Conservation (phyloP, 768 basidiomycete species). For the Tricholoma bakamatsutake region DNA sequence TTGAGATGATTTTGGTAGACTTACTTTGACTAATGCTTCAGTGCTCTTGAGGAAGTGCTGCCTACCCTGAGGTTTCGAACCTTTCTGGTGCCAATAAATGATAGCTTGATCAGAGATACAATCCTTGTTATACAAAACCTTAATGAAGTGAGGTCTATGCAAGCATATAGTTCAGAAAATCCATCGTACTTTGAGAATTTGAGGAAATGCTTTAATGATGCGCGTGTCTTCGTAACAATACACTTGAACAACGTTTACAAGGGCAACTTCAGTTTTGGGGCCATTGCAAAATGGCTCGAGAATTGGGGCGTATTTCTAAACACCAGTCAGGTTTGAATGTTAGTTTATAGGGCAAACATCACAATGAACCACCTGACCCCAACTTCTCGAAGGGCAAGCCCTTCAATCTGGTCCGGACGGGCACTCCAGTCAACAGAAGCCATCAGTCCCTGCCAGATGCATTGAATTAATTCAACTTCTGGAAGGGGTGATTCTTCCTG, state of each 20-base stretch:
- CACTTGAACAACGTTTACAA: conserved; percentile 93
- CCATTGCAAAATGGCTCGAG: conserved; percentile 87
- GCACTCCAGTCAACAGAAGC: conserved; percentile 83
- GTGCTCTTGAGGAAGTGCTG: conserved; percentile 92
- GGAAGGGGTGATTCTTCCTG: conserved; percentile 81
- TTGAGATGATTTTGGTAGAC: conserved; percentile 8
- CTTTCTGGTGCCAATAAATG: conserved; percentile 97
- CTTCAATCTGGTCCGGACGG: conserved; percentile 88
- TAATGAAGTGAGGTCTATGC: conserved; percentile 1
- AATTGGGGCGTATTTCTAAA: conserved; percentile 75
- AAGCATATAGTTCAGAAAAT: not conserved
- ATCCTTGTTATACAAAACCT: conserved; percentile 95
- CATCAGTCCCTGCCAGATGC: conserved; percentile 93
- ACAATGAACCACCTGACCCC: conserved; percentile 46
- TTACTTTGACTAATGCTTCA: conserved; percentile 83
- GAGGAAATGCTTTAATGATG: conserved; percentile 91
- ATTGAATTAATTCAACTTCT: conserved; percentile 77
- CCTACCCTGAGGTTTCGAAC: conserved; percentile 90
- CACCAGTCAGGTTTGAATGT: not conserved
- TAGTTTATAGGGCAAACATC: not conserved
- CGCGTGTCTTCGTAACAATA: conserved; percentile 97
- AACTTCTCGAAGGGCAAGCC: conserved; percentile 82
- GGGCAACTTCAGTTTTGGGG: conserved; percentile 85
- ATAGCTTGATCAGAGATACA: conserved; percentile 95
- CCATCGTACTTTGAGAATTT: conserved; percentile 76